Percentiles rank a stretch among this genome's conserved stretches.
These are phyloP conservation scores for Citrus hindsii DNA, from an alignment of 345 rosid genomes.

Conservation along the genomic window DNA sequence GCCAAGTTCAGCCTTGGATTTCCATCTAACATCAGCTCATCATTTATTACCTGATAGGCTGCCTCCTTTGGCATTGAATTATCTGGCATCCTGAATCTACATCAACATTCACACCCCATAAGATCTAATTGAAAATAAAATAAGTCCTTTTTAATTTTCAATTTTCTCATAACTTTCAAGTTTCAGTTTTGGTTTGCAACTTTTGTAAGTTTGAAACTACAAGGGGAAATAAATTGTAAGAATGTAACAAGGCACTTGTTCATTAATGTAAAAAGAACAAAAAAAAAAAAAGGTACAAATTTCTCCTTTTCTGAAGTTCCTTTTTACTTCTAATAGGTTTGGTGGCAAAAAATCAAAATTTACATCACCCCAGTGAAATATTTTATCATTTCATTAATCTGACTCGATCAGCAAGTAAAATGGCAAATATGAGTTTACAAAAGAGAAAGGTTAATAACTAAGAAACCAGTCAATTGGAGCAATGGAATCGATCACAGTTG, in stretches of 20 bases:
- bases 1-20: conserved; percentile 77
- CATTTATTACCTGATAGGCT: conserved; percentile 66
- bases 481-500: neutral
- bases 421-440: neutral
- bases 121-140: neutral
- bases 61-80: conserved; percentile 72
- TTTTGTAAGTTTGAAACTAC: neutral
- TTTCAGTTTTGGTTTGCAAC: neutral
- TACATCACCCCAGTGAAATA: neutral
- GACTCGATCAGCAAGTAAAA: neutral
- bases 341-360: neutral
- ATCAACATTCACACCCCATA: neutral
- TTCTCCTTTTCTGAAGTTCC: neutral
- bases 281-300: neutral
- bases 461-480: neutral
- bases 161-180: neutral
- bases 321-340: neutral
- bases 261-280: neutral
- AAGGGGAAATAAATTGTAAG: neutral
- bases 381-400: neutral
- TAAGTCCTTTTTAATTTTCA: neutral
- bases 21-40: conserved; percentile 83
- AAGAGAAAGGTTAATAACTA: neutral
- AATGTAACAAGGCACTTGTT: neutral
- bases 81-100: conserved; percentile 62